Evolutionary conservation across 2,329 filamentous ascomycete species (phyloP).

Genomic region (Fusarium haematococcum): DNA sequence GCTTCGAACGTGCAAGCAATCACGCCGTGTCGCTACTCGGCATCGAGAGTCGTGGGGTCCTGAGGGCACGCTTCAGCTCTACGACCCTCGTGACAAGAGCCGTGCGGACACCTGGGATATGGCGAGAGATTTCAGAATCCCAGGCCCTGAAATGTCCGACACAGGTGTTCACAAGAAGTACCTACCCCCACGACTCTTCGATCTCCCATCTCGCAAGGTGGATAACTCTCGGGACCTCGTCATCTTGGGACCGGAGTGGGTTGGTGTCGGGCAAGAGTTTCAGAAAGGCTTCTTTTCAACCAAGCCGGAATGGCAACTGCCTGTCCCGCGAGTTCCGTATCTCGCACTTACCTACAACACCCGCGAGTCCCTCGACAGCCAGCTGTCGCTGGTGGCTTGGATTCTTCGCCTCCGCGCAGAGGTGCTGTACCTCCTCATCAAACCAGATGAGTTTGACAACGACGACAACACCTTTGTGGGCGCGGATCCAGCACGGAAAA

Average conservation of each 20-base stretch:
- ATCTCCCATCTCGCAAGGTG: not conserved
- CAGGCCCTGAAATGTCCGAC: too few relatives aligned
- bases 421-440: not conserved
- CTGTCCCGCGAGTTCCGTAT: not conserved
- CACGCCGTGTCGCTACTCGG: not conserved
- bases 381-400: not conserved
- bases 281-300: accelerated
- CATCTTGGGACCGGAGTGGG: not conserved
- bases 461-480: not conserved
- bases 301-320: not conserved
- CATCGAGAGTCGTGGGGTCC: not conserved
- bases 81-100: not conserved
- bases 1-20: not conserved
- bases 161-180: too few relatives aligned
- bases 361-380: not conserved
- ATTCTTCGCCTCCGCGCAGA: not conserved
- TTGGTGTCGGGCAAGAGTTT: too few relatives aligned
- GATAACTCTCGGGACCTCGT: not conserved
- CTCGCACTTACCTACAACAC: not conserved
- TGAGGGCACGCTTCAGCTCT: not conserved
- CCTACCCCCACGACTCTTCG: not conserved
- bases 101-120: not conserved
- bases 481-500: not conserved
- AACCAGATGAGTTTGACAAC: not conserved
- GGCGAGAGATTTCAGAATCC: not conserved